Evolutionary conservation across 2,329 filamentous ascomycete genomes (phyloP).

Genomic region (Fusarium sp.): DNA sequence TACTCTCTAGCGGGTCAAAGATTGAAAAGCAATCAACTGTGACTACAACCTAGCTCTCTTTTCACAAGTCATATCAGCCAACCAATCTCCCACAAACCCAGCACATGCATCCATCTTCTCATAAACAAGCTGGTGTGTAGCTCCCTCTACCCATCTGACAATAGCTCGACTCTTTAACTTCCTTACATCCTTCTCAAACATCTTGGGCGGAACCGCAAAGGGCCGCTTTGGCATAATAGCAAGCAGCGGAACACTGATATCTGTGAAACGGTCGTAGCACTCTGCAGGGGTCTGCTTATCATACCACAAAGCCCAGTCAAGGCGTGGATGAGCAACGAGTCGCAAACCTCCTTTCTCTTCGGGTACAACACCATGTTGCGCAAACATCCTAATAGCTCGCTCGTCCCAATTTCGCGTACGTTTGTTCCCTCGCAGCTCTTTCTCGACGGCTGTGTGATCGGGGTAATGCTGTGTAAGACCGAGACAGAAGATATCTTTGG

Average conservation of each 20-base stretch:
- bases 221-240: not conserved
- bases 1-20: too few species aligned
- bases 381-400: not conserved
- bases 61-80: not conserved
- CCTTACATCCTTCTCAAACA: not conserved
- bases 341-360: not conserved
- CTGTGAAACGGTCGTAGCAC: not conserved
- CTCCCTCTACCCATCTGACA: not conserved
- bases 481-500: not conserved
- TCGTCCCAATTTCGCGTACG: not conserved
- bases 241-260: not conserved
- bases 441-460: not conserved
- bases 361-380: not conserved
- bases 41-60: not conserved
- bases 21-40: too few species aligned
- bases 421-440: not conserved
- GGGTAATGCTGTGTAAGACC: not conserved
- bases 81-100: not conserved
- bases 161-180: not conserved
- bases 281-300: not conserved
- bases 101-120: not conserved
- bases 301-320: conserved; percentile 1
- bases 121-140: conserved; percentile 1
- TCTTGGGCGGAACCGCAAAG: not conserved
- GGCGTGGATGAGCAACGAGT: not conserved